Evolutionary conservation across 169 alveolate genomes (phyloP).

Genomic region (Plasmodium knowlesi): DNA sequence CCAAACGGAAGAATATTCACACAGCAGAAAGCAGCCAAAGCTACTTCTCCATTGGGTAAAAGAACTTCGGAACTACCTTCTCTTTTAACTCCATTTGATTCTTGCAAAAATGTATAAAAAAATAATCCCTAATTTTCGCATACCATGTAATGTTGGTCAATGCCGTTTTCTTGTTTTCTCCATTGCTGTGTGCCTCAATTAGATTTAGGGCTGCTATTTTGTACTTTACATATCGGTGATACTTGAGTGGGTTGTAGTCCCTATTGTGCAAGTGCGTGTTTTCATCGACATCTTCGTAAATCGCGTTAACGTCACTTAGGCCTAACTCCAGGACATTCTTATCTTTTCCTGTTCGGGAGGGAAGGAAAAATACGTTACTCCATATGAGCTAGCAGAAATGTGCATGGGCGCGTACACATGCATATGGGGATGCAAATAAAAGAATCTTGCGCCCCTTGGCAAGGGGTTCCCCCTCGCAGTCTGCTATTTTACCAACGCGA

Average conservation of each 20-base stretch:
- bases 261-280: slow-evolving; percentile 41
- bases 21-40: neutral
- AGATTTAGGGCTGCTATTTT: slow-evolving; percentile 63
- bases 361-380: neutral
- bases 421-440: neutral
- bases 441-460: neutral
- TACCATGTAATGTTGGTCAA: slow-evolving; percentile 72
- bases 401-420: neutral
- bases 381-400: neutral
- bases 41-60: slow-evolving; percentile 64
- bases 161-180: slow-evolving; percentile 68
- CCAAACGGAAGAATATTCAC: neutral
- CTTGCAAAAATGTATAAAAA: slow-evolving; percentile 62
- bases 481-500: slow-evolving; percentile 76
- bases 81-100: slow-evolving; percentile 65
- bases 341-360: slow-evolving; percentile 28
- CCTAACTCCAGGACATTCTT: slow-evolving; percentile 69
- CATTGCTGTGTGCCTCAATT: slow-evolving; percentile 68
- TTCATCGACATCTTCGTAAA: slow-evolving; percentile 59
- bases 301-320: slow-evolving; percentile 60
- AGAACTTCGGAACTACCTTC: slow-evolving; percentile 64
- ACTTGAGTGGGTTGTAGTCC: slow-evolving; percentile 70
- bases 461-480: slow-evolving; percentile 21
- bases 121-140: slow-evolving; percentile 65
- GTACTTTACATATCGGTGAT: slow-evolving; percentile 38